Evolutionary conservation across 495 filamentous ascomycete genomes (phyloP).

Genomic region (Emericellopsis terricola): DNA sequence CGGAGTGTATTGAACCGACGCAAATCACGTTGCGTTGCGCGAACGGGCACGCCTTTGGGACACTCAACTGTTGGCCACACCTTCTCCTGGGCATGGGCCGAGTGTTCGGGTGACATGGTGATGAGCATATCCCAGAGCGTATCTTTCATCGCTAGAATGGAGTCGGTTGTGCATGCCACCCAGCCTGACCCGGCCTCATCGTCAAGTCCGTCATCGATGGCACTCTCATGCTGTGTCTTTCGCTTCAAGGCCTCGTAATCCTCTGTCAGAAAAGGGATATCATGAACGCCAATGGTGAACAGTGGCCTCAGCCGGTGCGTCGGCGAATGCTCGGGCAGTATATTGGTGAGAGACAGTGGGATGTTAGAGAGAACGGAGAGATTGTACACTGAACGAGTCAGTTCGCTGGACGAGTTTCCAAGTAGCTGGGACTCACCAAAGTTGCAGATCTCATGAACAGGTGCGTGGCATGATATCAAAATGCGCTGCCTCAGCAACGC

Average conservation of each 20-base stretch:
- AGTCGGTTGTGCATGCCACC: conserved; percentile 92
- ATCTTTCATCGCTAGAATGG: conserved; percentile 67
- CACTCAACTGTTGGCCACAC: conserved; percentile 60
- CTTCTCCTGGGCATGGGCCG: conserved; percentile 32
- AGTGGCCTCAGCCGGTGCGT: conserved; percentile 60
- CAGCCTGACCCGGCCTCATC: conserved; percentile 47
- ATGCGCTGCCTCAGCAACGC: conserved; percentile 77
- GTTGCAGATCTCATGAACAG: conserved; percentile 71
- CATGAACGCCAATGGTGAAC: conserved; percentile 81
- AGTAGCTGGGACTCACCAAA: conserved; percentile 51
- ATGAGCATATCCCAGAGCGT: conserved; percentile 78
- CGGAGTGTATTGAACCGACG: conserved; percentile 60
- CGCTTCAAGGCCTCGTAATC: conserved; percentile 22
- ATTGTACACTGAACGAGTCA: conserved; percentile 62
- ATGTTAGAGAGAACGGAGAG: conserved; percentile 80
- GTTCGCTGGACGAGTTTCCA: conserved; percentile 4
- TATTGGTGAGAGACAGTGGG: conserved; percentile 39
- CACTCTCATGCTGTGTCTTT: conserved; percentile 5
- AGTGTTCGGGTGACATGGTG: conserved; percentile 48
- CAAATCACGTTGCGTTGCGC: conserved; percentile 80
- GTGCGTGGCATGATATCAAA: conserved; percentile 64
- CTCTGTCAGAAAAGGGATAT: conserved; percentile 61
- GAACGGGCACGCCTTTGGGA: conserved; percentile 42
- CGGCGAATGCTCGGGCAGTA: conserved; percentile 41
- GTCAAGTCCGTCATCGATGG: conserved; percentile 8